Conservation (phyloP, 169 alveolate genomes). For the Cryptosporidium tyzzeri region DNA sequence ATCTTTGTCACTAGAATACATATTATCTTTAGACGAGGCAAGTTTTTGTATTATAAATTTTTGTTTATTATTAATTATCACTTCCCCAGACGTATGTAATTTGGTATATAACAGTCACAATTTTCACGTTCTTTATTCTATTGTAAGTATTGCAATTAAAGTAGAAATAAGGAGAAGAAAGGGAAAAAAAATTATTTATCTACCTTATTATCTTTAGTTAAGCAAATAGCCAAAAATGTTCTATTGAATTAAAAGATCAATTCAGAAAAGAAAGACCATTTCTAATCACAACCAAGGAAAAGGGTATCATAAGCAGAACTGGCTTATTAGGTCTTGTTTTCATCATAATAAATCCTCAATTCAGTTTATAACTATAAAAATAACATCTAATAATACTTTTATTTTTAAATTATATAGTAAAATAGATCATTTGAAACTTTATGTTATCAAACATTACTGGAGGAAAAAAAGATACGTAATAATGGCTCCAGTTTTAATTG, state of each 20-base stretch:
- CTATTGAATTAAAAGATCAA: background rate
- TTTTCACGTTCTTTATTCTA: no score
- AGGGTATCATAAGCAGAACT: conserved; percentile 75
- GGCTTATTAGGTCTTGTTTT: conserved; percentile 72
- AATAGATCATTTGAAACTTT: no score
- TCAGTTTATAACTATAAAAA: background rate
- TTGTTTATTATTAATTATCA: no score
- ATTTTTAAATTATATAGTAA: no score
- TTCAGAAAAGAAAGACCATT: conserved; percentile 73
- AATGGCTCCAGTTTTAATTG: no score
- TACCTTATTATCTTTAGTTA: background rate
- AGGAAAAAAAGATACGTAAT: no score
- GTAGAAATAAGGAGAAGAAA: background rate
- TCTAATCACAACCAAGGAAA: conserved; percentile 64
- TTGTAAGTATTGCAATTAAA: no score
- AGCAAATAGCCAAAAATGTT: background rate
- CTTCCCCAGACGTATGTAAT: background rate
- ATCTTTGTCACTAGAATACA: no score
- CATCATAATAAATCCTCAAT: conserved; percentile 32
- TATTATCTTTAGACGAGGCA: no score
- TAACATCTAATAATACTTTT: background rate
- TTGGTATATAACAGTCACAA: no score
- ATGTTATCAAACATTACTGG: background rate
- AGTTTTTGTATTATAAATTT: background rate
- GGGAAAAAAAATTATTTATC: background rate